These are phyloP conservation scores for Neofusicoccum sp. DNA, from an alignment of 2,329 filamentous ascomycete genomes.

Conservation along the genomic window DNA sequence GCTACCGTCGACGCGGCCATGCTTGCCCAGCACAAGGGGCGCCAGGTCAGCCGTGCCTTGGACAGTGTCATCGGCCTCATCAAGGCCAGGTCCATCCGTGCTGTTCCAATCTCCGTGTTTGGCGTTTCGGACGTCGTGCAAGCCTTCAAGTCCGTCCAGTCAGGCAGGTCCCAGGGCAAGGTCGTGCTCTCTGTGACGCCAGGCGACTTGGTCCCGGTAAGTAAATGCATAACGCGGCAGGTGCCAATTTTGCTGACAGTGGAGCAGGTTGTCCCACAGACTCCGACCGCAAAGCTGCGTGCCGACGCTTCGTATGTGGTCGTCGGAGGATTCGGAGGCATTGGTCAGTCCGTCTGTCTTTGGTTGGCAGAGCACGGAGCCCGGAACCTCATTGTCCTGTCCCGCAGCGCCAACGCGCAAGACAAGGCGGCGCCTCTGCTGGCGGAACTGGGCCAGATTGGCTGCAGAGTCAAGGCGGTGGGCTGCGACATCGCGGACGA, in stretches of 20 bases:
- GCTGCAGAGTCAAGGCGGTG: constrained; percentile 1
- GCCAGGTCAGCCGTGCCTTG: neutral
- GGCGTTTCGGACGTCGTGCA: constrained; percentile 22
- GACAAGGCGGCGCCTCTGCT: neutral
- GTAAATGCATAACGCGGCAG: too few relatives aligned
- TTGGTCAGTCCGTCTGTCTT: constrained; percentile 29
- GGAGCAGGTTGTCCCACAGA: neutral
- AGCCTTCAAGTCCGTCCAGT: constrained; percentile 26
- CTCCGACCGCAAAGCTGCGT: constrained; percentile 4
- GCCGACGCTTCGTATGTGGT: constrained; percentile 32
- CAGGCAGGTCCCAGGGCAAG: constrained; percentile 24
- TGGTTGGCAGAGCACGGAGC: constrained; percentile 33
- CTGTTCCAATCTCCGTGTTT: constrained; percentile 17
- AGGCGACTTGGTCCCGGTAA: constrained; percentile 27
- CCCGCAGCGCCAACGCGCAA: constrained; percentile 2
- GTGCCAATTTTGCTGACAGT: neutral
- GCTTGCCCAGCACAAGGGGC: neutral
- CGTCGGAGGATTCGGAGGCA: constrained; percentile 32
- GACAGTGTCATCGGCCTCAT: neutral
- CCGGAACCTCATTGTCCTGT: constrained; percentile 30
- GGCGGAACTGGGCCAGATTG: neutral
- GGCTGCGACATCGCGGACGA: constrained; percentile 15
- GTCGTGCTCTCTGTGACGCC: constrained; percentile 25
- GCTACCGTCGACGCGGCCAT: neutral
- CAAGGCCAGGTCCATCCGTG: neutral